Percentiles rank a stretch among this genome's conserved stretches.
Conservation (phyloP, 352 stramenopile genomes). For the Plasmopara viticola region DNA sequence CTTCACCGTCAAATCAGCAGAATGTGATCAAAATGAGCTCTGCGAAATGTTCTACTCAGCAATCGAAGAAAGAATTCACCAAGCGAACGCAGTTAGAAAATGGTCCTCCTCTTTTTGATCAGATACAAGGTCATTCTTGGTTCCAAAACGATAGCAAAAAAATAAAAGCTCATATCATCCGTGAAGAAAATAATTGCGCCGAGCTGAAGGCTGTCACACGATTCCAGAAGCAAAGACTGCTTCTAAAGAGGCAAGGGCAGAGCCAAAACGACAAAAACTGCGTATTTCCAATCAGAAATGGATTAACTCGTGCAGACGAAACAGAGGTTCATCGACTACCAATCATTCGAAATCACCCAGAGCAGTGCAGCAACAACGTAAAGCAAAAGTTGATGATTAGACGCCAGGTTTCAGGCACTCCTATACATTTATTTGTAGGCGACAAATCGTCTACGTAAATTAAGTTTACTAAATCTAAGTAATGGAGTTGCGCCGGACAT, state of each 20-base stretch:
- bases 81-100: constrained; percentile 2
- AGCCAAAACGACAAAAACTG: constrained; percentile 20
- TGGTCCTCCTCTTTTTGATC: constrained; percentile 7
- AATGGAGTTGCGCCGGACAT: constrained; percentile 40
- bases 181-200: constrained; percentile 33
- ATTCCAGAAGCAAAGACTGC: constrained; percentile 33
- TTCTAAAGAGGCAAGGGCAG: constrained; percentile 32
- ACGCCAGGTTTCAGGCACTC: too few relatives aligned
- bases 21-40: background rate
- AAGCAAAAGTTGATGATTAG: constrained; percentile 18
- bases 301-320: constrained; percentile 6
- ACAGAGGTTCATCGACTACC: background rate
- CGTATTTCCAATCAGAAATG: constrained; percentile 3
- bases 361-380: constrained; percentile 7
- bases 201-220: constrained; percentile 38
- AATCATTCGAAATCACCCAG: constrained; percentile 8
- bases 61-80: constrained; percentile 4
- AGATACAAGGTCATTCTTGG: constrained; percentile 1
- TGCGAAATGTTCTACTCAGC: background rate
- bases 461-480: constrained; percentile 31
- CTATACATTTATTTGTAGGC: constrained; percentile 23
- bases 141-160: constrained; percentile 10
- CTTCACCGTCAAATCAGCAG: constrained; percentile 8
- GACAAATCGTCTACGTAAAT: constrained; percentile 4
- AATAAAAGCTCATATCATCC: constrained; percentile 26